Evolutionary conservation across 345 rosid genomes (phyloP), one percentile per base, ranked within the genome.

Genomic region (Crucihimalaya himalaica): DNA sequence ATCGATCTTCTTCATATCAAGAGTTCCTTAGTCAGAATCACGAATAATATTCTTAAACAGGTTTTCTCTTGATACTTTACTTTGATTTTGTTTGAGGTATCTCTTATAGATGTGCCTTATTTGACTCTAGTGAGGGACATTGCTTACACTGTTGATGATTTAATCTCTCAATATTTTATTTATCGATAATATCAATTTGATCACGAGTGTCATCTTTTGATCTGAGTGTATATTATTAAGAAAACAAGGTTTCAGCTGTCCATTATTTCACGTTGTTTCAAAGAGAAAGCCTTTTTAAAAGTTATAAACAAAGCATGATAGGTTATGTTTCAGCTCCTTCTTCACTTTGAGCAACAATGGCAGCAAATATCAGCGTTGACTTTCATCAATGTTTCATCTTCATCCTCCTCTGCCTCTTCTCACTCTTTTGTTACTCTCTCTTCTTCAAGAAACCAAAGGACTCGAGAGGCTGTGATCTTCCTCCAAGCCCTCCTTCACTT

Each of bases 1-100:
- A 77, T 19, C 63, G 51, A 21, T 84, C 76, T 65, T 68, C 59
- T 52, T 75, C 86, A 35, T 86, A 73, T 62, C 71, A 79, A 63
- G 79, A 66, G 16, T 79, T 81, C 54, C 66, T 60, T 52, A 51
- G 73, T 66, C 65, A 42, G 25, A 23, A 23, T 23, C 25, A 23
- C 25, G 2, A 23, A 66, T 35, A 35, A 34, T 34, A 34, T 34
- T 9, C 37, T 2, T 34, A 34, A 35, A 35, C 39, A 35, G 39
- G 40, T 35, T 35, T 34, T 34, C 9, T 34, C 39, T 34, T 34
- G 12, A 34, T 9, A 34, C 12, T 34, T 34, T 34, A 34, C 39
- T 34, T 34, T 34, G 12, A 2, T 34, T 9, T n/a, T n/a, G n/a
- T n/a, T n/a, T n/a, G n/a, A n/a, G n/a, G n/a, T n/a, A n/a, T n/a